phyloP scores from a whole-genome alignment of 2,329 filamentous ascomycete genomes.

The Neofusicoccum kwambonambiense region DNA sequence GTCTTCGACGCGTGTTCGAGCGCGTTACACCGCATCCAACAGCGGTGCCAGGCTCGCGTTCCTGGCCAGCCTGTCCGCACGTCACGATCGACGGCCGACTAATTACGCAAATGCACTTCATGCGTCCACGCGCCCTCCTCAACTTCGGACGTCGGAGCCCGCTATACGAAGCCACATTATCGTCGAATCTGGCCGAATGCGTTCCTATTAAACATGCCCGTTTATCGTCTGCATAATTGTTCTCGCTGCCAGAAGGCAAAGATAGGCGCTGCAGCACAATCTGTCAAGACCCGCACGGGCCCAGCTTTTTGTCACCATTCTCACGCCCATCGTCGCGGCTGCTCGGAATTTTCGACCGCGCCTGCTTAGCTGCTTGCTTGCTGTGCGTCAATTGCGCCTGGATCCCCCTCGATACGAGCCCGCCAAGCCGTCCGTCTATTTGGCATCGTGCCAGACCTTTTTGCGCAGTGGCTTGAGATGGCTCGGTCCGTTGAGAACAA shows the following conservation, averaged over 20 bases:
- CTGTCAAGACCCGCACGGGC: background rate
- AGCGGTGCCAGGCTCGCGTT: background rate
- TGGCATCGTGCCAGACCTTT: background rate
- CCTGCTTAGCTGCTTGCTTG: background rate
- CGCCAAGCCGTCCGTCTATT: background rate
- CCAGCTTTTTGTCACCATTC: background rate
- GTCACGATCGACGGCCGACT: slow-evolving; percentile 1
- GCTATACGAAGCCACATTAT: slow-evolving; percentile 16
- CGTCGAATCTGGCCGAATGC: background rate
- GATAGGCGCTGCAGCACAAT: background rate
- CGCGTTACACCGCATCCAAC: background rate
- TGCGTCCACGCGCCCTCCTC: slow-evolving; percentile 1
- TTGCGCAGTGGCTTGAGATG: background rate
- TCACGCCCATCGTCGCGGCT: background rate
- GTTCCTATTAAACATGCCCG: background rate
- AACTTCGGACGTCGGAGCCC: slow-evolving; percentile 9
- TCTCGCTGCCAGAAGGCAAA: background rate
- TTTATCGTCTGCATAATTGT: background rate
- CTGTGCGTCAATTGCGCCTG: background rate
- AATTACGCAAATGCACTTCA: slow-evolving; percentile 3
- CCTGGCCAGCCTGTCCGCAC: background rate
- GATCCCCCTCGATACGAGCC: background rate
- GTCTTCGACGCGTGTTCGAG: background rate
- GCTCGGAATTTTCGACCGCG: too few relatives aligned
- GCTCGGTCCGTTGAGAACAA: background rate